Conservation (phyloP, 225 moss, liverwort and hornwort species). For the Climacium dendroides region DNA sequence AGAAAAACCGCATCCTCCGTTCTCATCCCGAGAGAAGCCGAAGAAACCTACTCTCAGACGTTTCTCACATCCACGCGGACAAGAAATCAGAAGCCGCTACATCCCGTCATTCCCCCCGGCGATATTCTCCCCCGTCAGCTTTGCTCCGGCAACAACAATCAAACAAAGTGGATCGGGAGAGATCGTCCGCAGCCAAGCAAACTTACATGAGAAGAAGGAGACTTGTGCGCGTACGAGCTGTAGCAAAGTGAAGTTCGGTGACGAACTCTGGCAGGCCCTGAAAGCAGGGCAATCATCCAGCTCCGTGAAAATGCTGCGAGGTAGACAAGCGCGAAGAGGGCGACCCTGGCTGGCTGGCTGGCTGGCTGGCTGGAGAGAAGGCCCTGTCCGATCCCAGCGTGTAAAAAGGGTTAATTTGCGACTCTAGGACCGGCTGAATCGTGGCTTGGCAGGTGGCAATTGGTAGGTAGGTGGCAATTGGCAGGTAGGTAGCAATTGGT, state of each 20-base stretch:
- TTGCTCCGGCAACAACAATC: neutral
- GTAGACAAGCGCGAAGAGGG: neutral
- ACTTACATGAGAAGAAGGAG: neutral
- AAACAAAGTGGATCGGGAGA: neutral
- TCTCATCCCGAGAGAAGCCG: neutral
- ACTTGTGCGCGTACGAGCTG: neutral
- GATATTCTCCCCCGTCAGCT: neutral
- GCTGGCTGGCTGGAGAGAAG: too few species aligned
- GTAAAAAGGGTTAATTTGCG: neutral
- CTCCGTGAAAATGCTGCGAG: neutral
- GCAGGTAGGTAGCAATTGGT: neutral
- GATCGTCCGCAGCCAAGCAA: neutral
- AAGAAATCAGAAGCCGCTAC: neutral
- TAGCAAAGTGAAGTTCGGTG: neutral
- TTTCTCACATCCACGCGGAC: neutral
- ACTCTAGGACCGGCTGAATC: neutral
- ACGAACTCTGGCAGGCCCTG: neutral
- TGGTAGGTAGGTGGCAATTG: neutral
- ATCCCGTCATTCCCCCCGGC: neutral
- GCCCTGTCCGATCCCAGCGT: neutral
- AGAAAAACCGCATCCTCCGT: neutral
- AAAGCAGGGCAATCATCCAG: conserved; percentile 3
- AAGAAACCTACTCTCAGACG: neutral
- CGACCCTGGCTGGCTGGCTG: neutral
- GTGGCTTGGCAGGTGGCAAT: neutral